Evolutionary conservation across 441 rosid species (phyloP), one percentile per base, ranked within the genome.

Genomic region (Erodium chrysanthum): DNA sequence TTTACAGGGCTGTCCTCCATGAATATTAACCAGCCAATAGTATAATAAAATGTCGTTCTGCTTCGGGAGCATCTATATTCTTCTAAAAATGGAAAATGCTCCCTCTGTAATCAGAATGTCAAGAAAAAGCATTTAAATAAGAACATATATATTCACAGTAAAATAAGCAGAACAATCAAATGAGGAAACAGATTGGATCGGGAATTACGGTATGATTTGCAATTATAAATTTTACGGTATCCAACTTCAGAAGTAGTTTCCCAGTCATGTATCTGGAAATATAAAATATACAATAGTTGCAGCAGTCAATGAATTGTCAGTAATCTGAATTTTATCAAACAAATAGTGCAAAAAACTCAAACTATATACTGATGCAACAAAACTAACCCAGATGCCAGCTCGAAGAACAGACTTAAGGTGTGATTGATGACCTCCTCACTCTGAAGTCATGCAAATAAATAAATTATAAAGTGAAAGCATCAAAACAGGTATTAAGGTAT

Each of bases 1-100:
- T 92, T 96, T 81, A 89, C 77, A 61, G 94, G 85, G 84, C 90
- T 91, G 71, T 92, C 99, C 80, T 96, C 98, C 97, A 91, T 85
- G 74, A 96, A 96, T 64, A 96, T 91, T 76, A 96, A 81, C 96
- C 91, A 92, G 74, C 98, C 98, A 75, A 96, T 87, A 56, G 88
- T 91, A 80, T 91, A 92, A 73, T 92, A 92, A 77, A 96, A 96
- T 3, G 96, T 96, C 37, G 98, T 92, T 81, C 99, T 85, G 85
- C 92, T 96, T 75, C 99, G 96, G 15, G 94, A 89, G 78, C 97
- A 89, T 88, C 94, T 85, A 69, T 83, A 82, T 72, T 92, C 91
- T 77, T 88, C 99, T 68, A 96, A 71, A 80, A 92, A 96, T 11
- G 96, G 98, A 75, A 96, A 92, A 72, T 86, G 96, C 80, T 92